A percentile compares a stretch with the other conserved stretches of the same genome.
Evolutionary conservation across 331 rosid species (phyloP).

Genomic region (Prunus yedoensis): DNA sequence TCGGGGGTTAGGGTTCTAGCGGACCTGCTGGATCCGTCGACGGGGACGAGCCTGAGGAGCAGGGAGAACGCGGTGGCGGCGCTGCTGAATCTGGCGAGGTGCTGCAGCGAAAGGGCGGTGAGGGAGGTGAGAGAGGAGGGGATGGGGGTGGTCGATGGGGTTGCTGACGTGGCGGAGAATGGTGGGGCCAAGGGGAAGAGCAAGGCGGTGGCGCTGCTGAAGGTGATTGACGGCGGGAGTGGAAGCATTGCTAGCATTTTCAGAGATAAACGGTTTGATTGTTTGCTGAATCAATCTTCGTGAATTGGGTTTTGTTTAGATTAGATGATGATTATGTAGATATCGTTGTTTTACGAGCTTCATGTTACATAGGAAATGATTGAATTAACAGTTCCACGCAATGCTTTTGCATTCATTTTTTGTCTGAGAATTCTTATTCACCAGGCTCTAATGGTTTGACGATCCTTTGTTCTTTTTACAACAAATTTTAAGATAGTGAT

Average conservation of each 20-base stretch:
- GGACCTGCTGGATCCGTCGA: conserved; percentile 58
- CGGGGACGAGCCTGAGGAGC: conserved; percentile 63
- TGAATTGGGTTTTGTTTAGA: not conserved
- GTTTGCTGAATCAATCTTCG: conserved; percentile 33
- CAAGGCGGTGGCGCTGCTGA: conserved; percentile 57
- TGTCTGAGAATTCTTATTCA: too few relatives aligned
- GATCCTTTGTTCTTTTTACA: not conserved
- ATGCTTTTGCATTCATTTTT: not conserved
- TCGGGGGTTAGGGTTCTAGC: conserved; percentile 58
- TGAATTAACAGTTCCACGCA: not conserved
- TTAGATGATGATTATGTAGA: not conserved
- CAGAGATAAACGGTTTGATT: conserved; percentile 48
- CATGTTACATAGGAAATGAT: not conserved
- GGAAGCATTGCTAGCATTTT: conserved; percentile 13
- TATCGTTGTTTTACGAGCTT: not conserved
- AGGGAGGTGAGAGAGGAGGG: conserved; percentile 53
- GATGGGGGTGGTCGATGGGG: conserved; percentile 49
- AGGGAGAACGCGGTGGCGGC: conserved; percentile 85
- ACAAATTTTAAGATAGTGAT: not conserved
- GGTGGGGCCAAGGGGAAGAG: conserved; percentile 56
- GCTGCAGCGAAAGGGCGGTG: conserved; percentile 54
- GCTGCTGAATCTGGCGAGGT: conserved; percentile 59
- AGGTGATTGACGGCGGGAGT: conserved; percentile 40
- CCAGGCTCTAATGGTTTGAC: too few relatives aligned
- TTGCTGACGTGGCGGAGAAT: conserved; percentile 53